Base-by-base conservation (phyloP, 2,329 filamentous ascomycete species). In the Fusarium sp. region DNA sequence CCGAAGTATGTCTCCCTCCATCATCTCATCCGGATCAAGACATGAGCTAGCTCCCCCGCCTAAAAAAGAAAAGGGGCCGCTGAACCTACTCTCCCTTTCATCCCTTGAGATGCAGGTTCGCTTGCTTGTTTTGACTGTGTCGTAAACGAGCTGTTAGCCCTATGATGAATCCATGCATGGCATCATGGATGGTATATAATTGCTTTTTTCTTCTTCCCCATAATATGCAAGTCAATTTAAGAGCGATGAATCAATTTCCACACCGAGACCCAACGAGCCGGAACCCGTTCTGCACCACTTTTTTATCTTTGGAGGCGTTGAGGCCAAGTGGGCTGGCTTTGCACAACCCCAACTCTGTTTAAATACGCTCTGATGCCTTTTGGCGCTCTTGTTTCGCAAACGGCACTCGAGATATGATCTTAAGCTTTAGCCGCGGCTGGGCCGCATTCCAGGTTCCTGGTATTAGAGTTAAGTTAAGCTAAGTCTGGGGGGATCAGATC, bases 371-470 rank as follows among this genome's bases (percentile, higher is more conserved):
- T 24, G 24, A 36, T 30, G 28, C 26, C 13, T 16, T 16, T 39
- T n/a, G 14, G 38, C 18, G n/a, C n/a, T 6, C 14, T 16, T 42
- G 31, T 24, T 31, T 68, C 42, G 71, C 58, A 65, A 74, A 48
- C 50, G 42, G 71, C 67, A 68, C 9, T 68, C 31, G 8, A 13
- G 9, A 26, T n/a, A n/a, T 24, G 10, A 20, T 11, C 20, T 24
- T 15, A 36, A 15, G 30, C 44, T 48, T 38, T 45, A 31, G 13
- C 28, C n/a, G 22, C 26, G 38, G 39, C 20, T 22, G 28, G 45
- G 38, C 65, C 53, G 58, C 70, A 67, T 71, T 71, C 70, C 70
- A 56, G 22, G 56, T 59, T 36, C 35, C 24, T 13, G 15, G 47
- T 41, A 35, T n/a, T 24, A 9, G 11, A 12, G 44, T 30, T 30